These are phyloP conservation scores for Geotrichum aggregatum DNA, from an alignment of 1,139 yeast species.

Conservation along the genomic window DNA sequence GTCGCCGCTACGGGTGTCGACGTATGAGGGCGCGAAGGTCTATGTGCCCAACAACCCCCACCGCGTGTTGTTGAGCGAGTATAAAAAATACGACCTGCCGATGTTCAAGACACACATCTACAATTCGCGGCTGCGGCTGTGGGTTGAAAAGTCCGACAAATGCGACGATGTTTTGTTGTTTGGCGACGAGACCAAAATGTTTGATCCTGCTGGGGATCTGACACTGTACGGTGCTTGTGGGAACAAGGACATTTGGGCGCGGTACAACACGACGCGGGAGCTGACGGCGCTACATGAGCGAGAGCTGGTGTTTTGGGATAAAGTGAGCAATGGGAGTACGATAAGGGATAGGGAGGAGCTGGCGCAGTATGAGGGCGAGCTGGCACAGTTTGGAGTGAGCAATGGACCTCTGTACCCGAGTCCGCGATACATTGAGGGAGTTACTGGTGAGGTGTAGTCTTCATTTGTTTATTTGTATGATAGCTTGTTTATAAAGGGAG, in stretches of 20 bases:
- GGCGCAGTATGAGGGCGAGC: not conserved
- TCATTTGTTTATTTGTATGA: not conserved
- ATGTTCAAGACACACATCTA: conserved; percentile 24
- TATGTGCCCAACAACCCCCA: conserved; percentile 52
- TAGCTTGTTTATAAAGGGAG: too few species aligned
- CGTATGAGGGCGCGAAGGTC: conserved; percentile 55
- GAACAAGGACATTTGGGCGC: conserved; percentile 26
- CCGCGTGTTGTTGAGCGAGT: conserved; percentile 41
- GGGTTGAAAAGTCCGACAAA: conserved; percentile 23
- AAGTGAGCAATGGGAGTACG: not conserved
- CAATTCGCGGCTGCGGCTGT: conserved; percentile 26
- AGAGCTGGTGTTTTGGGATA: not conserved
- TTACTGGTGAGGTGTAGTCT: not conserved
- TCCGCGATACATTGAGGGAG: conserved; percentile 4
- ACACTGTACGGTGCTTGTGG: conserved; percentile 34
- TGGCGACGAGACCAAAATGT: conserved; percentile 20
- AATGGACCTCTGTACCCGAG: not conserved
- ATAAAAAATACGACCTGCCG: conserved; percentile 25
- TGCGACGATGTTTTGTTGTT: conserved; percentile 9
- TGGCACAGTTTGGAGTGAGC: not conserved
- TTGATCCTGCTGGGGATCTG: conserved; percentile 25
- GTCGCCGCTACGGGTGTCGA: conserved; percentile 51
- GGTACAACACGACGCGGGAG: conserved; percentile 25
- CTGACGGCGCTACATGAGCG: conserved; percentile 26
- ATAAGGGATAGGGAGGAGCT: not conserved